A percentile compares a stretch with the other conserved stretches of the same genome.
Conservation (phyloP, 148 eudicot genomes). For the Arbutus unedo region DNA sequence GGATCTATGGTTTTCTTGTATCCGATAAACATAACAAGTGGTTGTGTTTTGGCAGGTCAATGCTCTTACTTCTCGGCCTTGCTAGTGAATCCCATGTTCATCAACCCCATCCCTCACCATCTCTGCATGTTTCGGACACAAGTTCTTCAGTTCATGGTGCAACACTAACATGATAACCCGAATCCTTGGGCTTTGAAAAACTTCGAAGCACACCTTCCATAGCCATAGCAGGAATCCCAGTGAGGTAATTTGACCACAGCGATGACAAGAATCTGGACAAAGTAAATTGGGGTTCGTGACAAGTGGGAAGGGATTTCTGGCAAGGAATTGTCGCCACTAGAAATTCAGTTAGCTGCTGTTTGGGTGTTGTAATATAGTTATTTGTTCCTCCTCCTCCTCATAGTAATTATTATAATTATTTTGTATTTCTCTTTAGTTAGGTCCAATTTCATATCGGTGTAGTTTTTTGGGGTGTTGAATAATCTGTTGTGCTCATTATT, state of each 20-base stretch:
- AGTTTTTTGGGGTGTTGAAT: neutral
- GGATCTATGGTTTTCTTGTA: neutral
- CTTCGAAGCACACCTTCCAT: neutral
- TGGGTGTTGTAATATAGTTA: neutral
- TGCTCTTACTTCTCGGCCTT: conserved; percentile 62
- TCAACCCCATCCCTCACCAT: conserved; percentile 29
- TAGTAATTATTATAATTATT: neutral
- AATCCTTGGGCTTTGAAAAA: neutral
- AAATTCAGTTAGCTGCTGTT: neutral
- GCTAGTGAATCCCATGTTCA: conserved; percentile 41
- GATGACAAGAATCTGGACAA: conserved; percentile 2
- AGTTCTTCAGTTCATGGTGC: conserved; percentile 54
- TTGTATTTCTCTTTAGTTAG: neutral
- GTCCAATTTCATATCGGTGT: neutral
- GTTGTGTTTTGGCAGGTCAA: conserved; percentile 45
- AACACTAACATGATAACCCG: conserved; percentile 30
- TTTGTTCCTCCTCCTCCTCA: neutral
- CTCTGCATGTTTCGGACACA: conserved; percentile 38
- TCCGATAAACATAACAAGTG: neutral
- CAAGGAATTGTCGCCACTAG: neutral
- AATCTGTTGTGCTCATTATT: neutral
- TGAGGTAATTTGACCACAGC: neutral
- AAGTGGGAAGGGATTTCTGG: neutral
- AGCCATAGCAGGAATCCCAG: neutral
- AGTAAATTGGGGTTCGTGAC: neutral